A percentile compares a stretch with the other conserved stretches of the same genome.
These are phyloP conservation scores for Wickerhamiella qilinensis DNA, from an alignment of 805 yeast species.

Conservation along the genomic window DNA sequence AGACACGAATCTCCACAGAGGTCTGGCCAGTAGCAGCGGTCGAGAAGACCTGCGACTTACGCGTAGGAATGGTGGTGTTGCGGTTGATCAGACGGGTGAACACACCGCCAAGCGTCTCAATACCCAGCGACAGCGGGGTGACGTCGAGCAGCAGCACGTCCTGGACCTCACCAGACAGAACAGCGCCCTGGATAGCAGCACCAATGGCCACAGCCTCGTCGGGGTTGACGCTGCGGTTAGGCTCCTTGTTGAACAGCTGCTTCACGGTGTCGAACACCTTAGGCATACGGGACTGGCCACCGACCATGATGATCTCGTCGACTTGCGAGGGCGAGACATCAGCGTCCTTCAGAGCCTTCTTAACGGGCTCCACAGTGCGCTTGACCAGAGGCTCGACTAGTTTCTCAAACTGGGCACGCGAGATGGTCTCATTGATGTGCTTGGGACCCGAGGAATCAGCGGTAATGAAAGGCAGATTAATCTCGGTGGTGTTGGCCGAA, in stretches of 20 bases:
- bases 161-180: constrained; percentile 84
- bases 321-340: constrained; percentile 46
- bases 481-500: constrained; percentile 51
- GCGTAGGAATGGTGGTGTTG: constrained; percentile 93
- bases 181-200: constrained; percentile 97
- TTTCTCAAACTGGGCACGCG: constrained; percentile 52
- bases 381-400: constrained; percentile 55
- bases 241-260: constrained; percentile 62
- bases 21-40: constrained; percentile 96
- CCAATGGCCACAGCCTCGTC: constrained; percentile 92
- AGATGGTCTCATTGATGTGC: constrained; percentile 55
- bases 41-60: constrained; percentile 90
- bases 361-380: constrained; percentile 59
- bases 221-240: constrained; percentile 87
- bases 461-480: constrained; percentile 73
- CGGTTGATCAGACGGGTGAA: constrained; percentile 82
- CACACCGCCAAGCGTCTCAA: constrained; percentile 96
- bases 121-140: constrained; percentile 83
- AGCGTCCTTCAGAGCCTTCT: constrained; percentile 73
- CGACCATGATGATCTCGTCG: constrained; percentile 70
- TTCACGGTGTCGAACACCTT: constrained; percentile 68
- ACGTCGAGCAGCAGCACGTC: constrained; percentile 83
- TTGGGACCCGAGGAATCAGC: constrained; percentile 74
- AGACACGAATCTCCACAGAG: constrained; percentile 90
- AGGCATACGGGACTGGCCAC: constrained; percentile 91